Conservation (phyloP, 129 eudicot species). For the Pulicaria dysenterica region DNA sequence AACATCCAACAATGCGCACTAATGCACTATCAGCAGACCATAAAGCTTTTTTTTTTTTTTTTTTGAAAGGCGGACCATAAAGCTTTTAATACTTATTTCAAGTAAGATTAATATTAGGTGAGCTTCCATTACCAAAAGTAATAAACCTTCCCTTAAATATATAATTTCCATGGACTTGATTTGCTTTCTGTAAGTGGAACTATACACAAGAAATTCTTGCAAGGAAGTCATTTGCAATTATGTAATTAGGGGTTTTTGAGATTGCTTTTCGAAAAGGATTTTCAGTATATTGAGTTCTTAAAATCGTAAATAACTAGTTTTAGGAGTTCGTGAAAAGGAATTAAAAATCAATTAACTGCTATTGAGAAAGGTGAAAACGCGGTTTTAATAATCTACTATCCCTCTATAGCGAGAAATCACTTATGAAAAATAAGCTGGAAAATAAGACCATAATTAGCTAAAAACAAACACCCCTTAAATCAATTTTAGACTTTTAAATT, state of each 20-base stretch:
- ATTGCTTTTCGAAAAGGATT: background rate
- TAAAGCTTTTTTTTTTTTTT: constrained; percentile 25
- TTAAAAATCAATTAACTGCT: no score
- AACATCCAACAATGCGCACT: constrained; percentile 29
- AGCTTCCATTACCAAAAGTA: constrained; percentile 36
- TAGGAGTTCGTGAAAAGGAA: no score
- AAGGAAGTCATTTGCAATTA: constrained; percentile 29
- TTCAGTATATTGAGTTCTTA: no score
- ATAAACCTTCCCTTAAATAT: constrained; percentile 12
- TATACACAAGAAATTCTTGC: constrained; percentile 25
- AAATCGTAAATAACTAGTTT: no score
- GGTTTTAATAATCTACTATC: no score
- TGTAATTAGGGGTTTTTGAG: background rate
- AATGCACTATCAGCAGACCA: constrained; percentile 33
- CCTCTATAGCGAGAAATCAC: no score
- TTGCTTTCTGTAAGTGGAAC: constrained; percentile 30
- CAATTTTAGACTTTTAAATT: no score
- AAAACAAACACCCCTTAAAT: no score
- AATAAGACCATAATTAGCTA: no score
- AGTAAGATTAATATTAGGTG: constrained; percentile 32
- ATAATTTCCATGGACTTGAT: constrained; percentile 22
- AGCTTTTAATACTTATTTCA: constrained; percentile 9
- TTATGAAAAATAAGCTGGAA: no score
- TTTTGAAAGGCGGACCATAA: constrained; percentile 37
- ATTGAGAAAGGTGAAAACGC: no score